Evolutionary conservation across 768 basidiomycete species (phyloP).

Genomic region (Tulasnella sp.): DNA sequence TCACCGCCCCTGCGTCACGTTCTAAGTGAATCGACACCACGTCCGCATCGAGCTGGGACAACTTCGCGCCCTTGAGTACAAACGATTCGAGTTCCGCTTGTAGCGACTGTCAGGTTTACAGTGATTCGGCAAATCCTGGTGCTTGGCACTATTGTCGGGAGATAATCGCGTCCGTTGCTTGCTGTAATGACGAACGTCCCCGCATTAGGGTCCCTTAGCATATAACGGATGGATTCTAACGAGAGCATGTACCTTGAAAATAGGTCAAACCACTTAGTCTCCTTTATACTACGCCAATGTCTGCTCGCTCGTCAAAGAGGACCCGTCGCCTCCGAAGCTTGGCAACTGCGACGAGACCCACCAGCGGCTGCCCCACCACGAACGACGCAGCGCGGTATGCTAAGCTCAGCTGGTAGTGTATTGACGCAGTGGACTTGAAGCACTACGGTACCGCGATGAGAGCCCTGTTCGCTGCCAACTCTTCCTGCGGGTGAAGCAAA

Average conservation of each 20-base stretch:
- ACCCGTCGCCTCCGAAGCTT: no score
- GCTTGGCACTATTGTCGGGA: conserved; percentile 45
- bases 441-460: conserved; percentile 59
- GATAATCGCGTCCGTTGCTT: conserved; percentile 57
- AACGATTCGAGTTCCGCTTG: conserved; percentile 50
- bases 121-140: no score
- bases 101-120: conserved; percentile 55
- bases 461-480: conserved; percentile 49
- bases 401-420: conserved; percentile 66
- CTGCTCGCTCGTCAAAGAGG: conserved; percentile 43
- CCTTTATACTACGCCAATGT: conserved; percentile 62
- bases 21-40: conserved; percentile 57
- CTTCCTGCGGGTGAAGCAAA: conserved; percentile 62
- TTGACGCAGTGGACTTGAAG: conserved; percentile 50
- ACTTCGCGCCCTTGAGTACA: conserved; percentile 38
- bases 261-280: conserved; percentile 63
- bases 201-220: no score
- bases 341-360: conserved; percentile 79
- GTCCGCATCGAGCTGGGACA: conserved; percentile 62
- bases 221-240: background rate
- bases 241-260: conserved; percentile 49
- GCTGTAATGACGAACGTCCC: no score
- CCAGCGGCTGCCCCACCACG: conserved; percentile 74
- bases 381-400: conserved; percentile 65
- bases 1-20: no score